Evolutionary conservation across 352 stramenopile species (phyloP).

Genomic region (Phytophthora sp.): DNA sequence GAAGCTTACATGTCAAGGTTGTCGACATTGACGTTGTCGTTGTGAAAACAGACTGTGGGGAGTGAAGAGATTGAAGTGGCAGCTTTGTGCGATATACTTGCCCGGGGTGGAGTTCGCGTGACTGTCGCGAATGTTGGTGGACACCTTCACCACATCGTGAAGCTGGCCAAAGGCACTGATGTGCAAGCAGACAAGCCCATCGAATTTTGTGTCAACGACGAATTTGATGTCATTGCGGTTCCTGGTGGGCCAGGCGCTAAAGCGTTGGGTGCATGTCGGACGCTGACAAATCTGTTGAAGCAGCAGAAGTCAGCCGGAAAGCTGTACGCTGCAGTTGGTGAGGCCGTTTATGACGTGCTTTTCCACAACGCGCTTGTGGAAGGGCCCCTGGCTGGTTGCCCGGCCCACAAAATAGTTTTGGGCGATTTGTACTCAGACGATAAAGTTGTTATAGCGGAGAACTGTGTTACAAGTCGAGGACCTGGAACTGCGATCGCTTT

Average conservation of each 20-base stretch:
- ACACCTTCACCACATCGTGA: conserved; percentile 62
- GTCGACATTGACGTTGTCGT: too few relatives aligned
- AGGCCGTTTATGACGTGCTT: conserved; percentile 60
- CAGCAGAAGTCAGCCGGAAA: conserved; percentile 57
- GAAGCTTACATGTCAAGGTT: too few relatives aligned
- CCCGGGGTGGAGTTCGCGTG: conserved; percentile 66
- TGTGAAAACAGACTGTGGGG: conserved; percentile 53
- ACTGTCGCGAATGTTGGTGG: conserved; percentile 60
- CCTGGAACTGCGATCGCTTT: conserved; percentile 62
- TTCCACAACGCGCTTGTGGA: conserved; percentile 58
- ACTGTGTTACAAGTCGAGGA: conserved; percentile 73
- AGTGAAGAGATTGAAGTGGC: conserved; percentile 76
- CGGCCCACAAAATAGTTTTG: conserved; percentile 37
- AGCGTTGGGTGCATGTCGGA: conserved; percentile 43
- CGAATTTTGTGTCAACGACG: conserved; percentile 57
- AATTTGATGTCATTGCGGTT: conserved; percentile 72
- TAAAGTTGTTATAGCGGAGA: conserved; percentile 57
- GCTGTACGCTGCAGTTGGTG: conserved; percentile 61
- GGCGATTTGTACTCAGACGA: conserved; percentile 60
- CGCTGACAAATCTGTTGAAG: conserved; percentile 52
- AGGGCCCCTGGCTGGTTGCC: conserved; percentile 49
- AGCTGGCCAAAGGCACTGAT: conserved; percentile 53
- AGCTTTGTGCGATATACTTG: conserved; percentile 53
- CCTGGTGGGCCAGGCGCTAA: conserved; percentile 63
- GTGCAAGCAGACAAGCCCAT: conserved; percentile 73